Evolutionary conservation across 768 basidiomycete genomes (phyloP), one percentile per base, ranked within the genome.

Genomic region (Kondoa malvinella): DNA sequence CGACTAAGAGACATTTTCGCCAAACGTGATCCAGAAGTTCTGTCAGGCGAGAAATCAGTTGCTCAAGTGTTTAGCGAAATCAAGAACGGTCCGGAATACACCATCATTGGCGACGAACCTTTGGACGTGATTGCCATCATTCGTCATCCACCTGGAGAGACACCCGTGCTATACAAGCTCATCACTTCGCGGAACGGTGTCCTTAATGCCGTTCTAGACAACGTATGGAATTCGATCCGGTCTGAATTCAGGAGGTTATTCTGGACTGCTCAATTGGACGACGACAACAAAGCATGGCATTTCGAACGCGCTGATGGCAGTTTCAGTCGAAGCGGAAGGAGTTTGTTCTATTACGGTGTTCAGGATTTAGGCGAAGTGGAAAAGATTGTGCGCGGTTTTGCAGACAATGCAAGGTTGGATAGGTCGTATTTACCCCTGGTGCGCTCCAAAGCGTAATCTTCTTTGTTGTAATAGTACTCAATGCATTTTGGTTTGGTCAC

Each of bases 51-150:
- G 70, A 84, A 87, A 74, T 89, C 88, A 72, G 88, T 96, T 69
- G 86, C 92, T 1, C 88, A 88, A 59, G 86, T 92, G 34, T 83
- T 99, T 74, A 85, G 83, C 75, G 83, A 85, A 26, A 81, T 96
- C 73, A 86, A 88, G 77, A 82, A 84, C 71, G 70, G 66, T 26
- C 57, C 66, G 14, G 88, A 91, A 0, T 92, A 86, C 81, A 91
- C 89, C 17, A 86, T 99, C 74, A 96, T 97, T 76, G 94, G 91
- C n/a, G 94, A 99, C 77, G 95, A 99, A 77, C 91, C 92, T 8
- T 83, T 96, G 70, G 94, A 99, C 74, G 90, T 89, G 40, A 82
- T 99, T 64, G 95, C 92, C 26, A 85, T 99, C 69, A 90, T 99
- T 40, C 86, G 89, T 3, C 89, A 90, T 76, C 94, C 95, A 1